These are phyloP conservation scores for Cordia subcordata DNA, from an alignment of 257 asterid genomes.

Conservation along the genomic window DNA sequence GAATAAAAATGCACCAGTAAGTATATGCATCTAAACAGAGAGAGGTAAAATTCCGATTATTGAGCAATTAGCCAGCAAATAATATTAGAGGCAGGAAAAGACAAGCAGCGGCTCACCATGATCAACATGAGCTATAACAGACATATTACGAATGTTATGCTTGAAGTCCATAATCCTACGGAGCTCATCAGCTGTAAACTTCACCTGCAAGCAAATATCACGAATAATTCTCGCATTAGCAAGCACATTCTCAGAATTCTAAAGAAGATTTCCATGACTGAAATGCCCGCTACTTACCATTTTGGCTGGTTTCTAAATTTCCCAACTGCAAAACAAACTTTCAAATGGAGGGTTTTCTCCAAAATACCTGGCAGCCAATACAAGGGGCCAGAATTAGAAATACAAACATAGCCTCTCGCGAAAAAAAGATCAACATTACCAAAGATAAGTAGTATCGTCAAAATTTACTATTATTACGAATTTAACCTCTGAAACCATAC, in stretches of 20 bases:
- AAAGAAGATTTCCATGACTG: no score
- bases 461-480: no score
- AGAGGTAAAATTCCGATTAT: not conserved
- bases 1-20: not conserved
- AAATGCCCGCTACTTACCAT: no score
- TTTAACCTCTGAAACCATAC: no score
- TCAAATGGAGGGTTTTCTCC: no score
- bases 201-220: conserved; percentile 32
- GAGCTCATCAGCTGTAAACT: conserved; percentile 42
- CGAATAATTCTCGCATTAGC: not conserved
- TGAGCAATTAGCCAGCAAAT: not conserved
- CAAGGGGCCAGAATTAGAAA: no score
- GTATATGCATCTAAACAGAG: not conserved
- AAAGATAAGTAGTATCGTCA: no score
- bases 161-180: conserved; percentile 39
- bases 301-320: no score
- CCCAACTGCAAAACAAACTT: no score
- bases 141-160: conserved; percentile 43
- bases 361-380: no score
- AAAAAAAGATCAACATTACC: no score
- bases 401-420: no score
- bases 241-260: not conserved
- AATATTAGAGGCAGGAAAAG: not conserved
- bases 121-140: conserved; percentile 47
- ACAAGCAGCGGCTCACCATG: conserved; percentile 20